Evolutionary conservation across 2,329 filamentous ascomycete species (phyloP).

Genomic region (Helminthosporium solani): DNA sequence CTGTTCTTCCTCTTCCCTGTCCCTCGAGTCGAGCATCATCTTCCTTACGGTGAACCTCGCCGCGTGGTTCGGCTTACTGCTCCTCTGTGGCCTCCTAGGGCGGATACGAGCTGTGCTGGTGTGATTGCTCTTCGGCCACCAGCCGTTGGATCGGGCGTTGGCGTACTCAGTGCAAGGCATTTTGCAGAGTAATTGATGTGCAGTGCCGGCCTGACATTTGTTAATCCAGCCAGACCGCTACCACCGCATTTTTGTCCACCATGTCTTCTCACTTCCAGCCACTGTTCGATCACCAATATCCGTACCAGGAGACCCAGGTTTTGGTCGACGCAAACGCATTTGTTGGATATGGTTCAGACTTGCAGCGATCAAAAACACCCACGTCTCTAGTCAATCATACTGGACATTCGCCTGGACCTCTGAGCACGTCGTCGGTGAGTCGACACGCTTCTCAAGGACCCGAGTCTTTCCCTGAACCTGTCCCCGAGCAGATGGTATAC

Average conservation of each 20-base stretch:
- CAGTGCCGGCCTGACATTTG: slow-evolving; percentile 18
- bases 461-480: slow-evolving; percentile 27
- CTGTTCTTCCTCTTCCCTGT: slow-evolving; percentile 32
- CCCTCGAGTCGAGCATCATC: slow-evolving; percentile 31
- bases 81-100: slow-evolving; percentile 15
- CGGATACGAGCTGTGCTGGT: slow-evolving; percentile 21
- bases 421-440: slow-evolving; percentile 37
- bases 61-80: slow-evolving; percentile 23
- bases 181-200: slow-evolving; percentile 28
- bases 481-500: slow-evolving; percentile 33
- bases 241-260: slow-evolving; percentile 22
- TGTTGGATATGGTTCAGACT: slow-evolving; percentile 24
- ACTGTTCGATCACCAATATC: slow-evolving; percentile 22
- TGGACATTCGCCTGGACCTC: slow-evolving; percentile 34
- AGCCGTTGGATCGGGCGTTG: slow-evolving; percentile 25
- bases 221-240: slow-evolving; percentile 21
- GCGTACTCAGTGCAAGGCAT: slow-evolving; percentile 25
- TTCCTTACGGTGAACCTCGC: slow-evolving; percentile 21
- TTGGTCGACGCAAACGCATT: slow-evolving; percentile 22
- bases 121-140: slow-evolving; percentile 23
- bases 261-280: slow-evolving; percentile 33
- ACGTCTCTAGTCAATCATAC: slow-evolving; percentile 38
- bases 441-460: slow-evolving; percentile 35
- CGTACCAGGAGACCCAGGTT: slow-evolving; percentile 23
- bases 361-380: slow-evolving; percentile 36